Evolutionary conservation across 208 protist genomes (phyloP), one percentile per base, ranked within the genome.

Genomic region (Phytomonas sp.): DNA sequence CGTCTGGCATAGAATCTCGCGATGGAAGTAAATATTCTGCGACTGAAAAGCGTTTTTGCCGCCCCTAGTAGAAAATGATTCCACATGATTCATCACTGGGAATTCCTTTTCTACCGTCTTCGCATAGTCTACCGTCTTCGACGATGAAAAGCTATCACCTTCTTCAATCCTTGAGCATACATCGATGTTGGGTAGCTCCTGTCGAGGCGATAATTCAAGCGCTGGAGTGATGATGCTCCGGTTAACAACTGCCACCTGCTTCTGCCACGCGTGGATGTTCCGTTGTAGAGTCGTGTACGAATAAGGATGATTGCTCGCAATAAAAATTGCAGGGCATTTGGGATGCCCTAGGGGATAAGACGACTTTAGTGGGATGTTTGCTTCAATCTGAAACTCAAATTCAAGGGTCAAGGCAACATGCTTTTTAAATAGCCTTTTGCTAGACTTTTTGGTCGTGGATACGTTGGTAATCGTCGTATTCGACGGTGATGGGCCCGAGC

Each of bases 251-350:
- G 10, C 67, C 6, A 75, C 77, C 26, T 60, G 34, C 66, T 70
- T 68, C 71, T 86, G 79, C 89, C 90, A 95, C n/a, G 63, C 64
- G 12, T 64, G 29, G 59, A 95, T 72, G 63, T 91, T 79, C 37
- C 84, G 75, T 70, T 93, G 82, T 66, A 94, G 71, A 10, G 80
- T 85, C 23, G 60, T 69, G 77, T 93, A 97, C 7, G 86, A 79
- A 79, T 98, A 97, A 1, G 95, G 95, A 73, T 96, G 92, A 63
- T 93, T 96, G 76, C 92, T 96, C 14, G 93, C 93, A 67, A 98
- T 89, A 82, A 91, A 96, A 0, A 90, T 87, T 16, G 86, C 80
- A 16, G 74, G 68, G 63, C 79, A 82, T 56, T 84, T 72, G 0
- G 76, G 85, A 12, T 86, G 76, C 11, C 87, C 87, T 33, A 86